Base-by-base conservation (phyloP, 306 rosid genomes). In the Lathyrus aphaca region DNA sequence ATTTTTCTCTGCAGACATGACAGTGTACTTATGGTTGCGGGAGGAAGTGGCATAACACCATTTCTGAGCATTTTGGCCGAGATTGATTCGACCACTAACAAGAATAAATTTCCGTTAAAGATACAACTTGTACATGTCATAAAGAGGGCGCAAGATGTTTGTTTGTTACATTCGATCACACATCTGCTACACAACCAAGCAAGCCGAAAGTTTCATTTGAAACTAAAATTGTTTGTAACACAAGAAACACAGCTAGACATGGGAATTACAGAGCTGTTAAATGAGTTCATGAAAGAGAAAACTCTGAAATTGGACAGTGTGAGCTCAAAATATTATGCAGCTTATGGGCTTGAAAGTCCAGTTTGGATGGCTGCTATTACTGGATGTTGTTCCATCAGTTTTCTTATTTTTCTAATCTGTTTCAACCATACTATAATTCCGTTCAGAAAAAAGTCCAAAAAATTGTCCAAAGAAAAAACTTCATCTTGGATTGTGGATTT, bases 21-120 rank as follows among this genome's bases (percentile, higher is more conserved):
- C 72, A 76, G 80, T 66, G 66, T 94, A 59, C 80, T 94, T 78
- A 77, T 88, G 68, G 74, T 94, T 59, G 97, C 96, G 5, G 98
- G 98, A 63, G 98, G 98, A 75, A 88, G 91, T 63, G 98, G 97
- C 60, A 71, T 94, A 78, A 87, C 98, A 69, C 96, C 97, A 45
- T 82, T 88, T 84, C 84, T 87, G 64, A 94, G 98, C 86, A 81
- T 90, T 76, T 72, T 94, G 75, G 84, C 83, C 32, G 98, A 94
- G 79, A 73, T 79, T 51, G 74, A 79, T 74, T 83, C 91, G 15
- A 61, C 77, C 64, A 65, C 74, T 40, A 46, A 73, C 70, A 68
- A 56, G 50, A 64, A 62, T 25, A 35, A 75, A 69, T 44, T 78
- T 74, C 90, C 89, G 12, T 73, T 83, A 4, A 81, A 81, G 73